A percentile compares a stretch with the other conserved stretches of the same genome.
phyloP scores from a whole-genome alignment of 2,329 filamentous ascomycete species.

The Diaporthe capsici region DNA sequence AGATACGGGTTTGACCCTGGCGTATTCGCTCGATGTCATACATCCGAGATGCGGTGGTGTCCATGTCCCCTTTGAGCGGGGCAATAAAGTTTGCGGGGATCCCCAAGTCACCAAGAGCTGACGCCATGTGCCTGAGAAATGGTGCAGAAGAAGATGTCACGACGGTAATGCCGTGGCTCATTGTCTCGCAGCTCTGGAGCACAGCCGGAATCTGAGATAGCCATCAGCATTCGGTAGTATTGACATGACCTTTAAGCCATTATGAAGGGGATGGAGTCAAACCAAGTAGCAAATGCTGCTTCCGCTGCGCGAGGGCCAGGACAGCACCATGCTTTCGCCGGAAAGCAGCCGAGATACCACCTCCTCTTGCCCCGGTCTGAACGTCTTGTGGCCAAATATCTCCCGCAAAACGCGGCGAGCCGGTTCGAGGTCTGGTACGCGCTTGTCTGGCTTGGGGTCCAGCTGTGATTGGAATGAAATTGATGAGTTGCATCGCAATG shows the following conservation, averaged over 20 bases:
- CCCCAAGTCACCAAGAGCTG: not conserved
- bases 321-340: not conserved
- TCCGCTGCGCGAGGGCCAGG: not conserved
- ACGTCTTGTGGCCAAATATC: not conserved
- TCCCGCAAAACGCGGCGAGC: not conserved
- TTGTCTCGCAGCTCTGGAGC: not conserved
- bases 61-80: not conserved
- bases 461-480: not conserved
- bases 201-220: not conserved
- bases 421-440: not conserved
- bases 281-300: not conserved
- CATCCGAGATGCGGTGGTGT: rapidly evolving
- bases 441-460: not conserved
- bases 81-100: not conserved
- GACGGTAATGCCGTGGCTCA: not conserved
- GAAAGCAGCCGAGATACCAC: not conserved
- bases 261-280: not conserved
- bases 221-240: not conserved
- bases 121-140: no score
- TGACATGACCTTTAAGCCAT: not conserved
- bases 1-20: not conserved
- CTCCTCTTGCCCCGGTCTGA: not conserved
- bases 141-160: not conserved
- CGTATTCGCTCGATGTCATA: not conserved
- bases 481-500: not conserved